Evolutionary conservation across 805 yeast species (phyloP), one percentile per base, ranked within the genome.

Genomic region (Groenewaldozyma tartarivorans): DNA sequence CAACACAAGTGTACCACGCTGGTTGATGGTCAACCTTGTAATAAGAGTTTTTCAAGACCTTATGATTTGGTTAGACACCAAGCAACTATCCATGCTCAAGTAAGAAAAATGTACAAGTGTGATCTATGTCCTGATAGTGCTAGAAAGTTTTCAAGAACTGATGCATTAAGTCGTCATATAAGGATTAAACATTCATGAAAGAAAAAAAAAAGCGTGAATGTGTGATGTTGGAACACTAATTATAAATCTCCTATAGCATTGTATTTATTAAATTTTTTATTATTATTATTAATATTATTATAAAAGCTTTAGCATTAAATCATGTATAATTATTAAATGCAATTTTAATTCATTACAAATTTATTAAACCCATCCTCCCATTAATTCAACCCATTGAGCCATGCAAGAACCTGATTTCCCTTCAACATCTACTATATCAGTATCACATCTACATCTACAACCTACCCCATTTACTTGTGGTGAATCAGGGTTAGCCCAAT

Each of bases 11-110:
- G 54, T 37, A 49, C 45, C 6, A 13, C 42, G 29, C 60, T 70
- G 6, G 56, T 72, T 20, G 75, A 83, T 0, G 78, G 81, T 15
- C 56, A 66, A 46, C 74, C 75, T 19, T 85, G 95, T 61, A 64
- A 71, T 50, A 83, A 83, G 62, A 77, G 78, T 54, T 90, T 90
- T 56, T 86, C 96, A 15, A 75, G 98, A 55, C 94, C 96, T 16
- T 90, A 90, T 58, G 98, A 90, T 65, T 69, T 90, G 55, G 81
- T 88, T 20, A 75, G 98, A 53, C 98, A 90, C 61, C 96, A 90
- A 61, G 95, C 90, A 55, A 92, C 97, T 0, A 88, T 90, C 41
- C 98, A 90, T 60, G 92, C 96, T 1, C 71, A 82, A 36, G 81
- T 80, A 58, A 81, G 90, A 62, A 82, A 82, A 53, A 77, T 81